Evolutionary conservation across 805 yeast species (phyloP), one percentile per base, ranked within the genome.

Genomic region (Teunomyces tritomae): DNA sequence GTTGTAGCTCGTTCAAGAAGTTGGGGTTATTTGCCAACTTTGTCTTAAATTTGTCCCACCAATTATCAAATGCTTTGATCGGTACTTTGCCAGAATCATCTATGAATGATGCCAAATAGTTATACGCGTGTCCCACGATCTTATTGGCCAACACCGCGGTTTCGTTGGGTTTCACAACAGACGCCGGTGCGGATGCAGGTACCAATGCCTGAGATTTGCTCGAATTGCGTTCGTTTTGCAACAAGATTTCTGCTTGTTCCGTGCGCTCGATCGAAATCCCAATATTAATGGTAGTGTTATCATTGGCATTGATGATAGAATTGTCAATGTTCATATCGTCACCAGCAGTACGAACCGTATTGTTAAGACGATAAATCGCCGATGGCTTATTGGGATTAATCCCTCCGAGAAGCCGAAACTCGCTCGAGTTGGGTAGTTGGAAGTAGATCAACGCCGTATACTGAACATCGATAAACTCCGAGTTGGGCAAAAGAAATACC

Each of bases 211-310:
- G 50, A 40, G 57, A 48, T 42, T 49, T 48, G 52, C 44, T 20
- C 24, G 24, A 20, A 20, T 20, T 61, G 53, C 70, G 74, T 56
- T 76, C 71, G 49, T 73, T 72, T 24, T 65, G 73, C 39, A 89
- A 65, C 48, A 78, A 83, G 32, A 71, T 66, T 50, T 80, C 79
- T 0, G 95, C 97, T 43, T 78, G 83, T 0, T 63, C 72, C 5
- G 80, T 76, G 0, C 96, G 87, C 61, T 92, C 99, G 10, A 92
- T 83, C 3, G 97, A 88, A n/a, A 94, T 87, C 0, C 99, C 99
- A 4, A 92, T 82, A 53, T 62, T 75, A 54, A 61, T 65, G 3
- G 59, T 53, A 14, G 58, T 51, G 1, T 51, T 49, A 28, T 63
- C 52, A 41, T 68, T 72, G 14, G 61, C 61, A 8, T 64, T 68